Conservation (phyloP, 352 stramenopile genomes). For the Hyaloperonospora brassicae region DNA sequence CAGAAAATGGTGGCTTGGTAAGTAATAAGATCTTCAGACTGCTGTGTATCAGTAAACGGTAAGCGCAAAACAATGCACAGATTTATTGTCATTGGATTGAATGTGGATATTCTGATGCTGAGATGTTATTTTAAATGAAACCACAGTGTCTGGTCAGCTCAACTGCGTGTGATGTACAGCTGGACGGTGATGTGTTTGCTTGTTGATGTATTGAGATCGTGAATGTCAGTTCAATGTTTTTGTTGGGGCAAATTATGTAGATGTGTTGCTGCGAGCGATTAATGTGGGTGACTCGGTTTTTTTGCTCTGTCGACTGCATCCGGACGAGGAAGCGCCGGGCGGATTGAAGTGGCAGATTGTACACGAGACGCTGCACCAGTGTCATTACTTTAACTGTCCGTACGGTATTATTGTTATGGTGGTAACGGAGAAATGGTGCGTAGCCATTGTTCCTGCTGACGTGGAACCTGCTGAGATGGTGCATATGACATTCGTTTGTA, state of each 20-base stretch:
- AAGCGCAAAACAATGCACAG: too few species aligned
- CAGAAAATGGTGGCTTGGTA: too few species aligned
- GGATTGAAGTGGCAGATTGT: conserved; percentile 63
- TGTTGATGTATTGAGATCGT: background rate
- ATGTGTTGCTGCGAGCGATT: conserved; percentile 60
- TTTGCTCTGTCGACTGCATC: conserved; percentile 72
- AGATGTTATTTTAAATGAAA: conserved; percentile 88
- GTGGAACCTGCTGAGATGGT: too few species aligned
- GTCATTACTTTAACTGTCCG: conserved; percentile 96
- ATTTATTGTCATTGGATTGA: too few species aligned
- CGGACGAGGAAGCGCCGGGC: conserved; percentile 29
- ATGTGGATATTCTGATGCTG: too few species aligned
- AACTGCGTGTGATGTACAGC: conserved; percentile 78
- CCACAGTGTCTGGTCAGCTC: conserved; percentile 74
- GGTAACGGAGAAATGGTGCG: conserved; percentile 81
- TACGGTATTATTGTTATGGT: conserved; percentile 85
- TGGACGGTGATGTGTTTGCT: conserved; percentile 42
- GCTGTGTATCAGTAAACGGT: too few species aligned
- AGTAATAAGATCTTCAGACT: too few species aligned
- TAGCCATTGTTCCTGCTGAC: conserved; percentile 1
- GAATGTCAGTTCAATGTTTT: background rate
- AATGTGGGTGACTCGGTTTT: conserved; percentile 93
- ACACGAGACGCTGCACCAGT: conserved; percentile 86
- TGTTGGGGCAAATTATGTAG: conserved; percentile 22
- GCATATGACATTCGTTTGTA: too few species aligned